Base-by-base conservation (phyloP, 768 basidiomycete species). In the Rhodotorula sphaerocarpa region DNA sequence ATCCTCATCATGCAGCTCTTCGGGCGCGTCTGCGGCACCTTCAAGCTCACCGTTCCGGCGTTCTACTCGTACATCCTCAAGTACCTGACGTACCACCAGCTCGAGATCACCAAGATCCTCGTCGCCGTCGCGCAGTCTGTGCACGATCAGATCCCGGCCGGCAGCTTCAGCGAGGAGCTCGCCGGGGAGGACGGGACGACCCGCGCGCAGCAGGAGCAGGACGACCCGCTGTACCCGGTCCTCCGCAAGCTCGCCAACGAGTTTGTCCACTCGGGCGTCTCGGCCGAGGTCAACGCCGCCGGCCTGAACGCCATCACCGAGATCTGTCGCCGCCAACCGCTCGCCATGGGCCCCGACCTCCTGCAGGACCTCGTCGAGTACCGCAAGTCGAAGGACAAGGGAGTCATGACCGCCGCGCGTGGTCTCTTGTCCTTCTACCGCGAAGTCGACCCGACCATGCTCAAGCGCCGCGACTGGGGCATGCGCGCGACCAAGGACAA, bases 201-300 rank as follows among this genome's bases (percentile, higher is more conserved):
- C 1, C 25, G 43, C 20, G 25, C 45, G 16, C 21, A 21, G 21
- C 46, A 57, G n/a, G 50, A 50, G 48, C 50, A 46, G 28, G 63
- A 65, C 58, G 63, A 65, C 54, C 58, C 59, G 23, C 78, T 99
- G 10, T 84, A 83, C 7, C 95, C 95, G 18, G 87, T 92, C 48
- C 79, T 99, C 59, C 81, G 83, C 52, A 99, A 97, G 76, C 78
- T 99, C 60, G 91, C 92, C 1, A 83, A 86, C 71, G 93, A 99
- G 73, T 99, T 97, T 70, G 87, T 99, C 3, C 92, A 97, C 75
- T 92, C 93, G 1, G 95, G 95, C 51, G 95, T 97, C 5, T 89
- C 89, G 2, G 83, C 86, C 70, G 91, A 96, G 75, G 90, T 97
- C 71, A 87, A 96, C 65, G 85, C 92, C 2, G 95, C 93, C 0